phyloP scores from a whole-genome alignment of 73 alveolate species.

The Blepharisma japonicum region DNA sequence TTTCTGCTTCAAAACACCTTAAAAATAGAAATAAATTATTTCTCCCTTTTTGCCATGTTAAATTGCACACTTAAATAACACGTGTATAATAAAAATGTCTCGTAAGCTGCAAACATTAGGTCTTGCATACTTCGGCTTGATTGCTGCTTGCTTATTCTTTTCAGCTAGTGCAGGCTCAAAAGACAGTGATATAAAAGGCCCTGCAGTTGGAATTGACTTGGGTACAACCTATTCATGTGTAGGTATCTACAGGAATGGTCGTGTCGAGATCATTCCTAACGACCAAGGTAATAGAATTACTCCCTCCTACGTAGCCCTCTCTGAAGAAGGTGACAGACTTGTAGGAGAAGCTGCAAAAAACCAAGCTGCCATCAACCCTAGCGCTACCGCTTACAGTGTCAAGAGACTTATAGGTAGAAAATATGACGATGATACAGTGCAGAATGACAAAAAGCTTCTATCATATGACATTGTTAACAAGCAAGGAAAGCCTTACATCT shows the following conservation, averaged over 20 bases:
- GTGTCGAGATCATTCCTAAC: conserved; percentile 91
- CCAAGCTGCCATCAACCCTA: conserved; percentile 77
- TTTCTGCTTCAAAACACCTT: too few species aligned
- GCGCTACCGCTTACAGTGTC: conserved; percentile 76
- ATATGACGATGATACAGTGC: conserved; percentile 42
- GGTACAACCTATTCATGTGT: conserved; percentile 98
- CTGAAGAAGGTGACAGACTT: conserved; percentile 78
- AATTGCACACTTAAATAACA: conserved; percentile 12
- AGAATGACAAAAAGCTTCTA: conserved; percentile 82
- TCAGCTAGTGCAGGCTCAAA: conserved; percentile 26
- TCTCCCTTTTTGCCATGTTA: too few species aligned
- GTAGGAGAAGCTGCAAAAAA: conserved; percentile 96
- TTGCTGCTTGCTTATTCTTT: conserved; percentile 8
- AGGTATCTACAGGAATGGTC: conserved; percentile 82
- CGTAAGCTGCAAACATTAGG: not conserved
- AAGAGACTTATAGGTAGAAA: conserved; percentile 80
- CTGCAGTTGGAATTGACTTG: conserved; percentile 94
- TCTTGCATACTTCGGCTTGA: not conserved
- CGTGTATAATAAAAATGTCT: conserved; percentile 32
- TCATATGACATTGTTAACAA: conserved; percentile 84
- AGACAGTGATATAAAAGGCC: conserved; percentile 72
- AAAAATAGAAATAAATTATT: too few species aligned
- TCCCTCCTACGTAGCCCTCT: conserved; percentile 94
- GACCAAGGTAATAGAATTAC: conserved; percentile 83
- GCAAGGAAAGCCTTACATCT: conserved; percentile 93